Percentiles rank a stretch among this genome's conserved stretches.
phyloP scores from a whole-genome alignment of 129 eudicot species.

The Saposhnikovia divaricata region DNA sequence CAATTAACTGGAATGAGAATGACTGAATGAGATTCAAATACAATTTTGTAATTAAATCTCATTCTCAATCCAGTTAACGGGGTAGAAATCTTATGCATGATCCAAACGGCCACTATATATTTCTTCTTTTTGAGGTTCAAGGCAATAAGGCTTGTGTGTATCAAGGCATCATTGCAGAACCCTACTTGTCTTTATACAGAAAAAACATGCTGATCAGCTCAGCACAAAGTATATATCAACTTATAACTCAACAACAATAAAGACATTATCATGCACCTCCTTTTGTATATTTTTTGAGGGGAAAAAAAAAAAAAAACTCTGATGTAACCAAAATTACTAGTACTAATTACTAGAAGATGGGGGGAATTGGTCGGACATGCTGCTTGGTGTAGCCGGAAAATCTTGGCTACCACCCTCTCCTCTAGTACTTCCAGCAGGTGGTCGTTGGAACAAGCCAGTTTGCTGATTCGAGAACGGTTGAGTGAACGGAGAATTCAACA shows the following conservation, averaged over 20 bases:
- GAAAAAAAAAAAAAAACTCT: background rate
- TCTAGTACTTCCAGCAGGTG: background rate
- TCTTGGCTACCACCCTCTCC: slow-evolving; percentile 1
- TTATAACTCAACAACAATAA: background rate
- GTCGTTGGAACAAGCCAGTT: slow-evolving; percentile 3
- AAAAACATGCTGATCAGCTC: background rate
- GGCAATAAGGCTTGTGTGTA: background rate
- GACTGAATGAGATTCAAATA: too few relatives aligned
- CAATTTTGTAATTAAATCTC: too few relatives aligned
- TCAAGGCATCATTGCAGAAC: background rate
- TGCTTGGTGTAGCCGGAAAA: slow-evolving; percentile 15
- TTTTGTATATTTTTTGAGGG: too few relatives aligned
- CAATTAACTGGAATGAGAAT: too few relatives aligned
- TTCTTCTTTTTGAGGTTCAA: too few relatives aligned
- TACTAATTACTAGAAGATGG: slow-evolving; percentile 12
- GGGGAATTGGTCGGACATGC: slow-evolving; percentile 11
- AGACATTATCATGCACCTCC: background rate
- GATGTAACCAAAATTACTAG: background rate
- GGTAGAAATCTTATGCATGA: too few relatives aligned
- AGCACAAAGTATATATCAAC: background rate
- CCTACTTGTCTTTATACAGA: background rate
- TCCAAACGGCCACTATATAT: too few relatives aligned
- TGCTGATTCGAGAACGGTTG: slow-evolving; percentile 12
- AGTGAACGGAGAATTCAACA: slow-evolving; percentile 4
- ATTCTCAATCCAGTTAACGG: too few relatives aligned